phyloP scores from a whole-genome alignment of 179 eudicot species.

The Nepenthes alata region DNA sequence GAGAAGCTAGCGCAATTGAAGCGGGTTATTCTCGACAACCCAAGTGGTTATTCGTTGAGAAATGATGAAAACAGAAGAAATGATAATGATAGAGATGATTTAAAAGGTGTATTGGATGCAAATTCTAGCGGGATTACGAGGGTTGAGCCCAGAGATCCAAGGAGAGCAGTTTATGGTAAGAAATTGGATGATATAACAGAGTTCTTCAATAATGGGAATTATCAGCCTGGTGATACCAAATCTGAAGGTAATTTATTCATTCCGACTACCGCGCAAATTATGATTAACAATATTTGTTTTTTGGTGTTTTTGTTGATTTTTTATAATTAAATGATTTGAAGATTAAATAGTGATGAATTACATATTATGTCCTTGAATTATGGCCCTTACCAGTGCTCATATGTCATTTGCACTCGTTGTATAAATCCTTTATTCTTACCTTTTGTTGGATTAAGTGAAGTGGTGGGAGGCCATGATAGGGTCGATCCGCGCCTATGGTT shows the following conservation, averaged over 20 bases:
- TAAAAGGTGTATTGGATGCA: neutral
- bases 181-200: slow-evolving; percentile 74
- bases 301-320: too few species aligned
- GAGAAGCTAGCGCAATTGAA: slow-evolving; percentile 50
- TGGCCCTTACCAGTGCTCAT: too few species aligned
- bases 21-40: slow-evolving; percentile 62
- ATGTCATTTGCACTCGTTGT: too few species aligned
- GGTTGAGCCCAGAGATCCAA: slow-evolving; percentile 66
- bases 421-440: too few species aligned
- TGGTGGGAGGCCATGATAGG: too few species aligned
- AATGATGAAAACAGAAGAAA: slow-evolving; percentile 3
- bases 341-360: too few species aligned
- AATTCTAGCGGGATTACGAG: slow-evolving; percentile 13
- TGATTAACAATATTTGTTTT: too few species aligned
- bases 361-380: too few species aligned
- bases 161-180: slow-evolving; percentile 77
- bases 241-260: slow-evolving; percentile 28
- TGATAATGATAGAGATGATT: slow-evolving; percentile 5
- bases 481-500: too few species aligned
- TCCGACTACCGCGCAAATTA: too few species aligned
- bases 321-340: too few species aligned
- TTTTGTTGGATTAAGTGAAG: too few species aligned
- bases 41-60: slow-evolving; percentile 7
- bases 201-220: slow-evolving; percentile 46
- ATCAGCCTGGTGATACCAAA: slow-evolving; percentile 35